Base-by-base conservation (phyloP, 345 rosid species). In the Salix exigua region DNA sequence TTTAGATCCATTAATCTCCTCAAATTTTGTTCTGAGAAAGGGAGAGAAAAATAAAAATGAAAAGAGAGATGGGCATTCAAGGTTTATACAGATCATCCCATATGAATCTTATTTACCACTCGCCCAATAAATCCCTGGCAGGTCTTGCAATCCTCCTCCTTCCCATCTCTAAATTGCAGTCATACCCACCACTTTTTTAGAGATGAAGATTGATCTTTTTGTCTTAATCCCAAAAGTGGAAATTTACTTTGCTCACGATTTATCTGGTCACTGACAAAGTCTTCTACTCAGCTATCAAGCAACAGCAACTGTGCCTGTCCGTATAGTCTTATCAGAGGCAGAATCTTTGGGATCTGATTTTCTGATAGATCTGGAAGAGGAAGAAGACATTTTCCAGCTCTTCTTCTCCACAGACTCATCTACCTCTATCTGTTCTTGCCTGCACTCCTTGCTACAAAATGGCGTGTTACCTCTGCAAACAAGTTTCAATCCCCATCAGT, bases 391-490 rank as follows among this genome's bases (percentile, higher is more conserved):
- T 69, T 80, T 89, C 90, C 82, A 83, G 30, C 75, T 87, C 85
- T 83, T 92, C 69, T 83, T 92, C 72, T 82, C 87, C 25, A 76
- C 82, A 5, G 78, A 66, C 69, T 88, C 96, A 53, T 92, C 98
- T 7, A 78, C 71, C 73, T 92, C 96, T 63, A 94, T 92, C 75
- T 87, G 98, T 71, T 92, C 93, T 82, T 91, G 84, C 50, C 98
- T 89, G 83, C 97, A 94, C 83, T 90, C 96, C 66, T 87, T 79
- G 88, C 96, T 91, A 76, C 96, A 86, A 48, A 91, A 91, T 58
- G 96, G 88, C 2, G 91, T 87, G 79, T 89, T 81, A 53, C 96
- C 96, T 75, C 96, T 89, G 89, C 87, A 83, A 42, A 23, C 33
- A 40, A 7, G n/a, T 23, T 28, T 31, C 28, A n/a, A 71, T 53